These are phyloP conservation scores for Hyphopichia khmerensis DNA, from an alignment of 1,139 yeast species.

Conservation along the genomic window DNA sequence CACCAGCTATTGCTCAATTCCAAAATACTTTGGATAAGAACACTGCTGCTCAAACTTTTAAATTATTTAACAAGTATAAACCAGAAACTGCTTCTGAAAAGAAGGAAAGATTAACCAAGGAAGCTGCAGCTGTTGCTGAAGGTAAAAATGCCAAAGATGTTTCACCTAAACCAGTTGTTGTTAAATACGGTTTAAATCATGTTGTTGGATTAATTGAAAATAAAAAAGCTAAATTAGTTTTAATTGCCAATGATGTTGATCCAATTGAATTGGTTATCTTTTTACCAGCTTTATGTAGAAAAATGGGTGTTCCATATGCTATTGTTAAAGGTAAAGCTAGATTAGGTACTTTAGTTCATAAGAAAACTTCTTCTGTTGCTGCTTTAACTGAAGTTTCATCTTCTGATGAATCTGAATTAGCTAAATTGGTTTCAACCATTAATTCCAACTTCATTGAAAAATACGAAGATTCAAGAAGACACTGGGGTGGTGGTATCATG, in stretches of 20 bases:
- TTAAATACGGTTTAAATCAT: slow-evolving; percentile 98
- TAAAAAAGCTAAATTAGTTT: slow-evolving; percentile 96
- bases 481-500: slow-evolving; percentile 99
- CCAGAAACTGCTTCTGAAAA: slow-evolving; percentile 96
- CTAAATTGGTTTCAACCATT: slow-evolving; percentile 88
- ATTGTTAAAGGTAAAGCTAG: slow-evolving; percentile 98
- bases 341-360: slow-evolving; percentile 95
- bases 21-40: slow-evolving; percentile 94
- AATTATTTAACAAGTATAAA: slow-evolving; percentile 97
- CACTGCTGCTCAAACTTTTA: slow-evolving; percentile 95
- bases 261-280: slow-evolving; percentile 96
- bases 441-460: slow-evolving; percentile 89
- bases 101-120: slow-evolving; percentile 98
- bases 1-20: slow-evolving; percentile 97
- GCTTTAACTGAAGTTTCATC: slow-evolving; percentile 92
- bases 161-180: slow-evolving; percentile 92
- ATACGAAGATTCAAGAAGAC: slow-evolving; percentile 93
- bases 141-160: slow-evolving; percentile 96
- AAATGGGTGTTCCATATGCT: slow-evolving; percentile 99
- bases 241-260: slow-evolving; percentile 98
- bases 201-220: slow-evolving; percentile 94
- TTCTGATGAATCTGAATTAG: slow-evolving; percentile 92
- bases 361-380: slow-evolving; percentile 95
- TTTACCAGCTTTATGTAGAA: slow-evolving; percentile 97
- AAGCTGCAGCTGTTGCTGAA: slow-evolving; percentile 97